Base-by-base conservation (phyloP, 306 rosid genomes). In the Luffa acutangula region DNA sequence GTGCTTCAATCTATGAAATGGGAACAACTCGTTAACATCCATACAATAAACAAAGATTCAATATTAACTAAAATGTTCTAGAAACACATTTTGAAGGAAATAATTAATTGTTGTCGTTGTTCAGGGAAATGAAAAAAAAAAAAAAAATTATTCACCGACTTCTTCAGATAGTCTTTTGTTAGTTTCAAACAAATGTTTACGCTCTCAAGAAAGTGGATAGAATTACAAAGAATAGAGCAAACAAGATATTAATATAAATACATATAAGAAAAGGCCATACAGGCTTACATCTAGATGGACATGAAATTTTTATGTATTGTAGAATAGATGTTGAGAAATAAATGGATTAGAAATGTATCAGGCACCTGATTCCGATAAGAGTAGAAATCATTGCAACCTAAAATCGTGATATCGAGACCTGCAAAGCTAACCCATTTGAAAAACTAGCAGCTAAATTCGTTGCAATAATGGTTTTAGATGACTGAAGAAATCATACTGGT, bases 401-500 rank as follows among this genome's bases (percentile, higher is more conserved):
- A 85, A 83, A 94, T 88, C 49, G 97, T 94, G 85, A 94, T 89
- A 78, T 92, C 92, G 70, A 94, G 92, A 87, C 97, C 98, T 94
- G 85, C 86, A 70, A n/a, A 60, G 81, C 76, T 49, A 88, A 82
- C 76, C 83, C 81, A 81, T 79, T 65, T 77, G 75, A 80, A 79
- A 72, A 86, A 71, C 57, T 80, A 73, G 84, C 39, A 65, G 15
- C 51, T 39, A 67, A 67, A 78, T 65, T 25, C 25, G 69, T 4
- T 18, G 79, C 42, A 84, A n/a, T 42, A 42, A 69, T 85, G 42
- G 37, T 69, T 49, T 33, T 60, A 75, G 82, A 49, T 75, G 78
- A 46, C 62, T 25, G 34, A 43, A 13, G 62, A 42, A 37, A 65
- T 18, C 48, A 78, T 56, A 18, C 53, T 75, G 74, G 72, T 63